Conservation (phyloP, 2,329 filamentous ascomycete species). For the Stagonosporopsis rhizophila region DNA sequence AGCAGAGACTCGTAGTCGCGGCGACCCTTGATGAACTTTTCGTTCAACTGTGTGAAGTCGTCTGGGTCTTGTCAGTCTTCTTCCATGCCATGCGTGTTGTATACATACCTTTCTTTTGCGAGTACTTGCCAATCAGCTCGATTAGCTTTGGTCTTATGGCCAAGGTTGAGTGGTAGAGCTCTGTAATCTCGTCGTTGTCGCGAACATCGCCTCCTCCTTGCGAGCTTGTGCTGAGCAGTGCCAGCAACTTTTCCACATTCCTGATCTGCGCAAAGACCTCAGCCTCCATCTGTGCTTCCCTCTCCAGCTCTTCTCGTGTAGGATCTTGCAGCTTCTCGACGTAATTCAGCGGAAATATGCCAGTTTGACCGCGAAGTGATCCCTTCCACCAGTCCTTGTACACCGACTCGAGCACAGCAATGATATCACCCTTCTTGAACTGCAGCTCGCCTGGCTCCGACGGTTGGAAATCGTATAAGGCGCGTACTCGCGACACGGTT, state of each 20-base stretch:
- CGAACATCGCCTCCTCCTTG: constrained; percentile 68
- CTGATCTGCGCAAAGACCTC: constrained; percentile 80
- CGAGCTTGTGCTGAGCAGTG: constrained; percentile 82
- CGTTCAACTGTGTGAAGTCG: constrained; percentile 97
- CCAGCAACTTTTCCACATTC: constrained; percentile 82
- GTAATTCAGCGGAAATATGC: constrained; percentile 98
- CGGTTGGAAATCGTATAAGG: constrained; percentile 92
- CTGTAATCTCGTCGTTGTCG: constrained; percentile 96
- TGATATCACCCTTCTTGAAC: constrained; percentile 96
- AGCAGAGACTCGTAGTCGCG: constrained; percentile 96
- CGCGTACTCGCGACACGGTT: constrained; percentile 92
- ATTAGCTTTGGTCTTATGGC: constrained; percentile 96
- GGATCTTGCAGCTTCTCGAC: constrained; percentile 97
- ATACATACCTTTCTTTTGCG: constrained; percentile 88
- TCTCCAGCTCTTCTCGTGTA: constrained; percentile 90
- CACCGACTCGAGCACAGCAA: constrained; percentile 94
- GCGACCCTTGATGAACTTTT: constrained; percentile 99
- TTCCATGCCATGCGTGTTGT: neutral
- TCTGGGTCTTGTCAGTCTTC: constrained; percentile 61
- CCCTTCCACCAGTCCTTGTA: constrained; percentile 99
- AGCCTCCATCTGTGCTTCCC: constrained; percentile 93
- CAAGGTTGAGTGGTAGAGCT: constrained; percentile 88
- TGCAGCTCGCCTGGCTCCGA: constrained; percentile 94
- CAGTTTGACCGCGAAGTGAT: constrained; percentile 89
- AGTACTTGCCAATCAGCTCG: constrained; percentile 98